These are phyloP conservation scores for Auriscalpium orientale DNA, from an alignment of 768 basidiomycete genomes.

Conservation along the genomic window DNA sequence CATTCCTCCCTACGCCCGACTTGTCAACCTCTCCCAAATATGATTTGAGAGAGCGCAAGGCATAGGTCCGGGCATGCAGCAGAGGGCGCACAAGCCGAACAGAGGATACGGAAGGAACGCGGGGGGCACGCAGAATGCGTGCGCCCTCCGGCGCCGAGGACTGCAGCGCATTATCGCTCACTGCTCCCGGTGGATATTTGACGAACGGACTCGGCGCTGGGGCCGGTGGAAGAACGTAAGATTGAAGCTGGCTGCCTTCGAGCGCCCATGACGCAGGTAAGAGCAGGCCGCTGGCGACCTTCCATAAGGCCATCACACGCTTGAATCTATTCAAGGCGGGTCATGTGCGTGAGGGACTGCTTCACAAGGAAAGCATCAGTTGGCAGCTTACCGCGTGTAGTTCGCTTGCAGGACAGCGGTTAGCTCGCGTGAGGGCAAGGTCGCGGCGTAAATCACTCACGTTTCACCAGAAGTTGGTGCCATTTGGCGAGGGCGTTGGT, in stretches of 20 bases:
- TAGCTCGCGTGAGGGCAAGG: neutral
- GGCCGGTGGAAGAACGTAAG: constrained; percentile 31
- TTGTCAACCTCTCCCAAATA: neutral
- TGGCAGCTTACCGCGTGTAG: constrained; percentile 19
- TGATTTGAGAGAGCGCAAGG: neutral
- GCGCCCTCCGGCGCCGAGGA: neutral
- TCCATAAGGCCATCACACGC: constrained; percentile 30
- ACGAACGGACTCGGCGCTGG: constrained; percentile 38
- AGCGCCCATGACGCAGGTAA: constrained; percentile 18
- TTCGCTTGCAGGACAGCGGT: constrained; percentile 14
- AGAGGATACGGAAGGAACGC: neutral
- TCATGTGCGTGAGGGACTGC: neutral
- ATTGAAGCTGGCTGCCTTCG: constrained; percentile 20
- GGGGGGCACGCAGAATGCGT: neutral
- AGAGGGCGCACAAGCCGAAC: neutral
- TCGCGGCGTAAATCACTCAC: constrained; percentile 17
- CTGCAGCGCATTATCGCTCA: constrained; percentile 1
- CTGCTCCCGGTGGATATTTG: constrained; percentile 15
- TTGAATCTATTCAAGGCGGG: constrained; percentile 16
- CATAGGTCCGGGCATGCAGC: neutral
- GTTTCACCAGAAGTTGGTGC: constrained; percentile 36
- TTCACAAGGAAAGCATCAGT: neutral
- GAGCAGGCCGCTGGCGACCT: constrained; percentile 29
- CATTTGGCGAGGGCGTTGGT: constrained; percentile 34
- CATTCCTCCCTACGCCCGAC: no score